A percentile compares a stretch with the other conserved stretches of the same genome.
These are phyloP conservation scores for Aegilops umbellulata DNA, from an alignment of 176 grass and related monocot species.

Conservation along the genomic window DNA sequence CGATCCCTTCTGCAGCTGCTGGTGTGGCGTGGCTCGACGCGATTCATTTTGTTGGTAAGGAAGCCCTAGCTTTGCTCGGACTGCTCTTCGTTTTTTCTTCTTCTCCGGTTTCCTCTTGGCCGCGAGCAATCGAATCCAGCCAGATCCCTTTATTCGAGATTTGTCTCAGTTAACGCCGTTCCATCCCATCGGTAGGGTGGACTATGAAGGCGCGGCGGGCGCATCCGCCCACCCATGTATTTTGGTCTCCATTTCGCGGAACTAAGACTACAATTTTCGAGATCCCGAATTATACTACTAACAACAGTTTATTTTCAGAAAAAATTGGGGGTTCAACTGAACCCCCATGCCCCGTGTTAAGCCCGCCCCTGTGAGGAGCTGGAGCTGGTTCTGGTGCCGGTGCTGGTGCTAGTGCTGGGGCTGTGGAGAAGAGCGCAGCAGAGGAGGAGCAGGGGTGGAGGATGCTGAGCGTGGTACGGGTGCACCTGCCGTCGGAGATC, in stretches of 20 bases:
- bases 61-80: slow-evolving; percentile 23
- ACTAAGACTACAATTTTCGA: neutral
- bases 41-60: slow-evolving; percentile 23
- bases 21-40: neutral
- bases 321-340: neutral
- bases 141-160: slow-evolving; percentile 13
- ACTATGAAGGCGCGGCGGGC: neutral
- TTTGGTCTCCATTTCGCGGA: neutral
- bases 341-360: slow-evolving; percentile 21
- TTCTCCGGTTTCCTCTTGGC: neutral
- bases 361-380: slow-evolving; percentile 25
- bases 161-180: neutral
- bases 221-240: slow-evolving; percentile 6
- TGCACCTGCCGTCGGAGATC: slow-evolving; percentile 99
- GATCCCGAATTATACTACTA: slow-evolving; percentile 21
- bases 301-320: neutral
- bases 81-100: slow-evolving; percentile 1
- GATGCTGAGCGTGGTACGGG: slow-evolving; percentile 89
- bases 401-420: slow-evolving; percentile 16
- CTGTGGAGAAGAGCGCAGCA: slow-evolving; percentile 30
- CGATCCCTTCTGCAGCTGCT: slow-evolving; percentile 6
- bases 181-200: neutral
- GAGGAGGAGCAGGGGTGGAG: slow-evolving; percentile 38
- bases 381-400: slow-evolving; percentile 4
- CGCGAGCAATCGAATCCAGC: slow-evolving; percentile 10